Base-by-base conservation (phyloP, 495 filamentous ascomycete species). In the Acidomyces sp. region DNA sequence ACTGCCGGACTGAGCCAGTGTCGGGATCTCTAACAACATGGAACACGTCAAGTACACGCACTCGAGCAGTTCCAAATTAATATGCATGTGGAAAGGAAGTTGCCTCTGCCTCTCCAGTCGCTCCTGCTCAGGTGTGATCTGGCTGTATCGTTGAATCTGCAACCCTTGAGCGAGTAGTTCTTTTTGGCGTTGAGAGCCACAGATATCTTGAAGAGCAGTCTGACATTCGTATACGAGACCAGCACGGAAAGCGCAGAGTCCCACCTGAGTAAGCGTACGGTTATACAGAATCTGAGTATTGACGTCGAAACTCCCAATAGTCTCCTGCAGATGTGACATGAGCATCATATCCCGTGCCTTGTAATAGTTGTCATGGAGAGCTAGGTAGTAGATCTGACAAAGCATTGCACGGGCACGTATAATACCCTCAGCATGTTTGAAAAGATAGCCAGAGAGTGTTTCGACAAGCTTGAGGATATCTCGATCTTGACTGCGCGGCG, bases 41-140 rank as follows among this genome's bases (percentile, higher is more conserved):
- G 82, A 92, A 62, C 85, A 95, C 41, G 90, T 95, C 32, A 99
- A 78, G 63, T 99, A 99, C 44, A 95, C 87, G 56, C 88, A 96
- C 61, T 99, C 90, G 3, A 99, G 75, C 21, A 99, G 74, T 54
- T 99, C 90, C 16, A 99, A 72, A 69, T 99, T 99, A 70, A 99
- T 96, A 70, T 99, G 90, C 84, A 95, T 93, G 67, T 99, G 90
- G 75, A 99, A 99, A 30, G 90, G 90, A 44, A 99, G 70, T 64
- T 96, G 90, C 45, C 90, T 77, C 60, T 96, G 90, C 48, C 86
- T 77, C 62, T 99, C 90, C 18, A 96, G 73, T 46, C 88, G 80
- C 63, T 99, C 90, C 61, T 96, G 92, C 66, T 99, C 90, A 4
- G 90, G 92, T 13, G 84, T 84, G 41, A 96, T 87, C 53, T 90